Conservation (phyloP, 1,284 basidiomycete species). For the Heterobasidion parviporum region DNA sequence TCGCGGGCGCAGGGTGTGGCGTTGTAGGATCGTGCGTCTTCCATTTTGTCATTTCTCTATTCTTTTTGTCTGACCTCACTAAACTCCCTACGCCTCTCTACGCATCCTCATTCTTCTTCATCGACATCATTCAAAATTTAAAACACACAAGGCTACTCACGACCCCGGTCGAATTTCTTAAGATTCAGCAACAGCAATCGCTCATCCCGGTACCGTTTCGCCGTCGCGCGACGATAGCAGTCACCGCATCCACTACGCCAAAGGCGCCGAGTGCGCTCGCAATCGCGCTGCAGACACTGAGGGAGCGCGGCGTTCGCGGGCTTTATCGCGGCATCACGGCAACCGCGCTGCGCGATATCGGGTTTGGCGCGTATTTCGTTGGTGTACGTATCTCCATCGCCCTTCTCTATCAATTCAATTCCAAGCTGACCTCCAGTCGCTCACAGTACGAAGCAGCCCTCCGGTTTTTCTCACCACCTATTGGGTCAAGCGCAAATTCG, state of each 20-base stretch:
- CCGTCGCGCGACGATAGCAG: constrained; percentile 2
- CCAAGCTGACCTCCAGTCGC: constrained; percentile 6
- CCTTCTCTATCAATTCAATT: neutral
- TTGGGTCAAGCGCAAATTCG: constrained; percentile 14
- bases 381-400: constrained; percentile 36
- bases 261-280: constrained; percentile 30
- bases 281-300: constrained; percentile 48
- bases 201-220: constrained; percentile 18
- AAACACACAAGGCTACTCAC: constrained; percentile 53
- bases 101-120: neutral
- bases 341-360: constrained; percentile 68
- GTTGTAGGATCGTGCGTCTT: constrained; percentile 63
- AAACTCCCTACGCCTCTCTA: neutral
- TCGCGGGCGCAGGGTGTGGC: constrained; percentile 75
- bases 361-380: constrained; percentile 80
- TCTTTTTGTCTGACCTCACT: too few relatives aligned
- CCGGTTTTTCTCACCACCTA: constrained; percentile 38
- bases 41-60: neutral
- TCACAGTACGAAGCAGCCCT: constrained; percentile 67
- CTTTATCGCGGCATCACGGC: constrained; percentile 72
- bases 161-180: constrained; percentile 78
- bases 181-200: constrained; percentile 74
- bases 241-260: constrained; percentile 14
- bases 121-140: neutral
- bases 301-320: constrained; percentile 49